Conservation (phyloP, 345 rosid species). For the Arabis alpina region DNA sequence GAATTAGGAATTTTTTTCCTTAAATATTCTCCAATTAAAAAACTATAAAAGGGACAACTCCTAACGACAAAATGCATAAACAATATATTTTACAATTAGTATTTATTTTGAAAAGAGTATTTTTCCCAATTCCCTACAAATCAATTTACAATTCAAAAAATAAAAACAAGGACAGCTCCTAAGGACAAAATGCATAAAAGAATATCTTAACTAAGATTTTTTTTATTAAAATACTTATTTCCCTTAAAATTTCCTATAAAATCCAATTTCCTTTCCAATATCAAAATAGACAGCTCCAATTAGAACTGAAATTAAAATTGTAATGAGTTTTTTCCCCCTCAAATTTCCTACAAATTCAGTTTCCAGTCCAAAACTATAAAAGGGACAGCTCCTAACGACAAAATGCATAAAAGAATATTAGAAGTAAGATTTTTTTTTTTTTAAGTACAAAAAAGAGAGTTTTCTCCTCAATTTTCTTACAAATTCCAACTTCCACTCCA, state of each 20-base stretch:
- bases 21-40: slow-evolving; percentile 1
- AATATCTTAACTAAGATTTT: background rate
- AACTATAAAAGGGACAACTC: slow-evolving; percentile 26
- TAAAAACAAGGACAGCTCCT: slow-evolving; percentile 33
- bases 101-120: background rate
- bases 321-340: background rate
- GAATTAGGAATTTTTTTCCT: background rate
- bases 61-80: slow-evolving; percentile 21
- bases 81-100: background rate
- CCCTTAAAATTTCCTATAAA: background rate
- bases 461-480: background rate
- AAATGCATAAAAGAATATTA: background rate
- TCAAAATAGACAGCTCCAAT: slow-evolving; percentile 15
- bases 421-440: background rate
- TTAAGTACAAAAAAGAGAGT: background rate
- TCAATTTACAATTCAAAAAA: background rate
- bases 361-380: background rate
- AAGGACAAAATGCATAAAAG: slow-evolving; percentile 26
- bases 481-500: background rate
- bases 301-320: background rate
- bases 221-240: background rate
- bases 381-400: background rate
- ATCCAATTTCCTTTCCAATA: background rate
- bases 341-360: background rate
- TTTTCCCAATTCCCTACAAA: background rate